Percentiles rank a stretch among this genome's conserved stretches.
phyloP scores from a whole-genome alignment of 805 yeast genomes.

The Myxozyma melibiosi region DNA sequence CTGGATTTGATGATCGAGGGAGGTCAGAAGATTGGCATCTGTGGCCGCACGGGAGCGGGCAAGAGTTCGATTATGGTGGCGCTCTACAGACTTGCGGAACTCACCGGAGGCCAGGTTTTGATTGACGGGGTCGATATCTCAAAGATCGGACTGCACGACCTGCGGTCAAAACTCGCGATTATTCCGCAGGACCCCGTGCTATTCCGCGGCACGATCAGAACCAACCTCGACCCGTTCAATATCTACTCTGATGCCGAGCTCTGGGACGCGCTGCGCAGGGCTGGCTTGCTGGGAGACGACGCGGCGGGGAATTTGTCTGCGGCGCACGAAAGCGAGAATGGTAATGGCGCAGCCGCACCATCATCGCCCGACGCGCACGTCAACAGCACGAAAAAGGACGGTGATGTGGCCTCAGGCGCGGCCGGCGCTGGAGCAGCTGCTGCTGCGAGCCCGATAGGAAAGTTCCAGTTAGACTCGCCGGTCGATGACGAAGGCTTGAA shows the following conservation, averaged over 20 bases:
- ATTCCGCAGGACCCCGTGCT: conserved; percentile 90
- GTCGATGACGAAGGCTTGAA: conserved; percentile 73
- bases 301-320: too few species aligned
- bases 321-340: too few species aligned
- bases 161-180: conserved; percentile 71
- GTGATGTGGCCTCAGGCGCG: neutral
- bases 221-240: conserved; percentile 77
- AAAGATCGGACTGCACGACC: conserved; percentile 63
- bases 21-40: conserved; percentile 75
- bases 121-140: conserved; percentile 74
- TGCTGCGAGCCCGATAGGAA: conserved; percentile 39
- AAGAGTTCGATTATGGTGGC: conserved; percentile 76
- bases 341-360: too few species aligned
- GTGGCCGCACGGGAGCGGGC: conserved; percentile 93
- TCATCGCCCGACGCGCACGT: too few species aligned
- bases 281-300: conserved; percentile 44
- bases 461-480: conserved; percentile 60
- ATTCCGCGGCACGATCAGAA: conserved; percentile 75
- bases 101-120: conserved; percentile 53
- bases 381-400: neutral
- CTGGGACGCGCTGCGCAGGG: conserved; percentile 69
- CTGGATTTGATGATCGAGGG: conserved; percentile 54
- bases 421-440: conserved; percentile 5
- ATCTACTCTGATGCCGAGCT: conserved; percentile 57
- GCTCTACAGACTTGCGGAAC: conserved; percentile 66